phyloP scores from a whole-genome alignment of 169 alveolate species.

The Amoebophrya sp. region DNA sequence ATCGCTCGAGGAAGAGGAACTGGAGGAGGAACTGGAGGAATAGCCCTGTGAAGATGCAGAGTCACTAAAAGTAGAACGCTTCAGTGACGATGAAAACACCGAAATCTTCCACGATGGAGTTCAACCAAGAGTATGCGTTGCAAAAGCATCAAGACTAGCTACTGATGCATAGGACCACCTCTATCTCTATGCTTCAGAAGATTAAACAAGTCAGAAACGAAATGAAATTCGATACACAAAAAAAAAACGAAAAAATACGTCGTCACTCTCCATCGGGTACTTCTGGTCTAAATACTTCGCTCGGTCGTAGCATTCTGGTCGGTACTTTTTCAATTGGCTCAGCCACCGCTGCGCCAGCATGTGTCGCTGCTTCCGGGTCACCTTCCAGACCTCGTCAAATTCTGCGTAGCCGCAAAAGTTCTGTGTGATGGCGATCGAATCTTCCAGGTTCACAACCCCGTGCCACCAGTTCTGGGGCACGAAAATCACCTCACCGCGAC shows the following conservation, averaged over 20 bases:
- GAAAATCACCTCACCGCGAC: constrained; percentile 66
- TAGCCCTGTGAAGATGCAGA: not conserved
- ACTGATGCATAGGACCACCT: too few relatives aligned
- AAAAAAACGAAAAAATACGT: not conserved
- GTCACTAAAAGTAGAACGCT: too few relatives aligned
- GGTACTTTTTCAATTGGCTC: not conserved
- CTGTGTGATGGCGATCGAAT: constrained; percentile 60
- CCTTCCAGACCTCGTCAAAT: constrained; percentile 39
- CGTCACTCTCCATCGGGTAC: not conserved
- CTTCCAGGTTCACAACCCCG: constrained; percentile 64
- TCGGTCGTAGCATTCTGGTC: constrained; percentile 16
- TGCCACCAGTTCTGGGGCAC: constrained; percentile 76
- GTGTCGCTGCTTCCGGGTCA: not conserved
- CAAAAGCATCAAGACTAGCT: too few relatives aligned
- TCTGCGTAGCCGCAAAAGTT: constrained; percentile 31
- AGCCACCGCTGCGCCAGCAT: not conserved
- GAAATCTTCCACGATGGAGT: too few relatives aligned
- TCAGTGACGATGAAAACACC: too few relatives aligned
- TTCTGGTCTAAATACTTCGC: not conserved
- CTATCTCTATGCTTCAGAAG: too few relatives aligned
- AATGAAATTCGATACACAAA: too few relatives aligned
- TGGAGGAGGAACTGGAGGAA: not conserved
- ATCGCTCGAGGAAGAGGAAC: not conserved
- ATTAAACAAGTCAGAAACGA: too few relatives aligned
- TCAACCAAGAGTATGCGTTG: too few relatives aligned